A percentile compares a stretch with the other conserved stretches of the same genome.
These are phyloP conservation scores for Colletotrichum liaoningense DNA, from an alignment of 2,329 filamentous ascomycete species.

Conservation along the genomic window DNA sequence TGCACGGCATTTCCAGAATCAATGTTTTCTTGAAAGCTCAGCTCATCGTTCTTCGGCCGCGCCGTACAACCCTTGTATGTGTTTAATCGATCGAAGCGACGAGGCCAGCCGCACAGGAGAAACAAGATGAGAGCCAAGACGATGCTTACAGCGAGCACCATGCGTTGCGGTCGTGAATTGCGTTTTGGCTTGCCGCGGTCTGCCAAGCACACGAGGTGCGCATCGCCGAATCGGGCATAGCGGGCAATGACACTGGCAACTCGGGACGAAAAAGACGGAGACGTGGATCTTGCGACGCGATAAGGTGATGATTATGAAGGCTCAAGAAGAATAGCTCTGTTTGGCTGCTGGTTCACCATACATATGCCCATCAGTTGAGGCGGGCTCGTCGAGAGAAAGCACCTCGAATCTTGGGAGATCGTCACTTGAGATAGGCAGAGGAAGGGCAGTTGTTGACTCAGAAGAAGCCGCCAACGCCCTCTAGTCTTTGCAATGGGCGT, in stretches of 20 bases:
- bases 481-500: not conserved
- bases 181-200: not conserved
- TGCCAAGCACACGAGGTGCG: not conserved
- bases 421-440: not conserved
- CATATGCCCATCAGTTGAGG: not conserved
- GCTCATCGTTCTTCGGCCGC: not conserved
- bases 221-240: slow-evolving; percentile 18
- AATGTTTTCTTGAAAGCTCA: not conserved
- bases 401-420: too few relatives aligned
- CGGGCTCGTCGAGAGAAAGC: not conserved
- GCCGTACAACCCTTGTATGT: not conserved
- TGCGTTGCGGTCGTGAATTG: not conserved
- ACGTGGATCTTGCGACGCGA: not conserved
- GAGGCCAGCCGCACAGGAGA: not conserved
- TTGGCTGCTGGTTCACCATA: not conserved
- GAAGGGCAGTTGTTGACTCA: not conserved
- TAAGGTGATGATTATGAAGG: not conserved
- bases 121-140: slow-evolving; percentile 5
- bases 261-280: slow-evolving; percentile 11
- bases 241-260: not conserved
- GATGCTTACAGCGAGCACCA: not conserved
- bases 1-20: slow-evolving; percentile 4
- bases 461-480: not conserved
- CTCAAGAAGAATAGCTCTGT: not conserved
- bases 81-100: not conserved